phyloP scores from a whole-genome alignment of 1,284 basidiomycete species.

The Ustilago xerochloae region DNA sequence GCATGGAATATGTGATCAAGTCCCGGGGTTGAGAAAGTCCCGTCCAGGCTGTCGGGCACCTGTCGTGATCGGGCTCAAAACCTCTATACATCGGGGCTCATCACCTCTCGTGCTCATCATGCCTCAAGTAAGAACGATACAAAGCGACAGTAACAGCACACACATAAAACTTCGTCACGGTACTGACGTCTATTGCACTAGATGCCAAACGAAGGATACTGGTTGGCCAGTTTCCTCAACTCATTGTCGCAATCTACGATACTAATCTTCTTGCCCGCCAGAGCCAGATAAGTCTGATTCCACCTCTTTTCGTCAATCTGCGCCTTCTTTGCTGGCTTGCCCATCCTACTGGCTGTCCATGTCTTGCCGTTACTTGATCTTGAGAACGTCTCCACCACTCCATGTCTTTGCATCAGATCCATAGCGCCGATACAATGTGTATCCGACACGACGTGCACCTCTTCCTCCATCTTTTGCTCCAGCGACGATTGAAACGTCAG shows the following conservation, averaged over 20 bases:
- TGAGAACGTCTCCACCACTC: conserved; percentile 45
- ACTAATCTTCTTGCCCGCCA: conserved; percentile 46
- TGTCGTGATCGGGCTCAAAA: neutral
- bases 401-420: conserved; percentile 34
- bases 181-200: conserved; percentile 7
- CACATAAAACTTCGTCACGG: neutral
- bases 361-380: conserved; percentile 47
- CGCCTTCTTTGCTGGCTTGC: neutral
- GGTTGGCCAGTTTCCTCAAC: conserved; percentile 40
- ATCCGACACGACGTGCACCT: conserved; percentile 31
- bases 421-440: conserved; percentile 40
- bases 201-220: conserved; percentile 50
- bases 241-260: conserved; percentile 49
- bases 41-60: too few relatives aligned
- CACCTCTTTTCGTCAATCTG: neutral
- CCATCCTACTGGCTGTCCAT: conserved; percentile 32
- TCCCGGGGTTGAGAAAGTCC: too few relatives aligned
- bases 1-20: too few relatives aligned
- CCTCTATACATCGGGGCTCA: neutral
- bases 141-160: neutral
- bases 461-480: conserved; percentile 24
- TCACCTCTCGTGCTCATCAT: neutral
- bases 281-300: conserved; percentile 47
- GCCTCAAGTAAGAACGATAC: too few relatives aligned
- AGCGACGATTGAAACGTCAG: conserved; percentile 31